Percentiles rank a stretch among this genome's conserved stretches.
Conservation (phyloP, 2,329 filamentous ascomycete genomes). For the Westerdykella aurantiaca region DNA sequence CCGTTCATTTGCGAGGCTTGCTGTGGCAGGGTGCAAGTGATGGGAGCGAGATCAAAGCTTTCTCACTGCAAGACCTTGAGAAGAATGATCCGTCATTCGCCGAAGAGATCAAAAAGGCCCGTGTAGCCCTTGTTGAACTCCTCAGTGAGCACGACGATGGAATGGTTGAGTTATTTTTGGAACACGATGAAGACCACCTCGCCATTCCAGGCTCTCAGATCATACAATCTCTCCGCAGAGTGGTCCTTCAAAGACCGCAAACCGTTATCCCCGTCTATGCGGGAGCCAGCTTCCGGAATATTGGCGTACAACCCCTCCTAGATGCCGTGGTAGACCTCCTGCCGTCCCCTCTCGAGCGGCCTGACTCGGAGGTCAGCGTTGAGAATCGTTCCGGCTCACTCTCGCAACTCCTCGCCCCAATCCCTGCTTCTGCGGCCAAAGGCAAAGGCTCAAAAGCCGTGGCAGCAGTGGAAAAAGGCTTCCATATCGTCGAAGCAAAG, state of each 20-base stretch:
- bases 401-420: slow-evolving; percentile 35
- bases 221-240: slow-evolving; percentile 66
- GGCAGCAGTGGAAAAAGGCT: slow-evolving; percentile 5
- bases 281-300: slow-evolving; percentile 87
- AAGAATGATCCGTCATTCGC: slow-evolving; percentile 47
- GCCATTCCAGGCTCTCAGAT: slow-evolving; percentile 62
- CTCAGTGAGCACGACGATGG: slow-evolving; percentile 84
- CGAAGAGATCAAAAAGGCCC: slow-evolving; percentile 67
- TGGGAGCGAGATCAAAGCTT: slow-evolving; percentile 56
- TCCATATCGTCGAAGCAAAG: slow-evolving; percentile 37
- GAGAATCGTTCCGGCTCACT: slow-evolving; percentile 53
- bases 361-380: slow-evolving; percentile 70
- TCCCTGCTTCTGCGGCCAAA: slow-evolving; percentile 12
- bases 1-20: slow-evolving; percentile 68
- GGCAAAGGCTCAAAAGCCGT: slow-evolving; percentile 5
- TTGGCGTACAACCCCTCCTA: slow-evolving; percentile 86
- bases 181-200: slow-evolving; percentile 66
- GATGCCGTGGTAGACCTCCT: slow-evolving; percentile 85
- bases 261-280: slow-evolving; percentile 81
- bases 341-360: slow-evolving; percentile 73
- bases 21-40: slow-evolving; percentile 64
- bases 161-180: slow-evolving; percentile 79
- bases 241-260: slow-evolving; percentile 62
- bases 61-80: slow-evolving; percentile 51
- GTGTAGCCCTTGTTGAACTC: slow-evolving; percentile 71